phyloP scores from a whole-genome alignment of 768 basidiomycete species.

The Rhizopogon salebrosus region DNA sequence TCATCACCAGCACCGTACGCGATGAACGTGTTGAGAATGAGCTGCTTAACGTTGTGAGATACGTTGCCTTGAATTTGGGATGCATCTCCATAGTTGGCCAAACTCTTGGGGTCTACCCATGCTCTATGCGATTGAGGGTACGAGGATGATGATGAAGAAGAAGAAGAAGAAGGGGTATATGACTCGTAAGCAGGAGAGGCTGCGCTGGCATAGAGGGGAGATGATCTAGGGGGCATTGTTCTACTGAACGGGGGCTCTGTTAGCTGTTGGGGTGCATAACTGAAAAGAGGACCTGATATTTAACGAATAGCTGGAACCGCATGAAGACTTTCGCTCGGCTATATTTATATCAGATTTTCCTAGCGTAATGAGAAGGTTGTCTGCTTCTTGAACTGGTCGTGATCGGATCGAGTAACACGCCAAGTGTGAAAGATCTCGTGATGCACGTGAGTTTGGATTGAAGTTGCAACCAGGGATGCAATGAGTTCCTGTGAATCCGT shows the following conservation, averaged over 20 bases:
- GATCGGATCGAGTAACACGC: conserved; percentile 14
- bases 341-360: conserved; percentile 13
- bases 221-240: conserved; percentile 22
- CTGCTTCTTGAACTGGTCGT: conserved; percentile 3
- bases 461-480: conserved; percentile 1
- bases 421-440: conserved; percentile 10
- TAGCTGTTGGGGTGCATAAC: conserved; percentile 1
- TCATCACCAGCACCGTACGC: conserved; percentile 66
- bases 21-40: conserved; percentile 62
- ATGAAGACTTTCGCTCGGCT: conserved; percentile 19
- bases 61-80: conserved; percentile 60
- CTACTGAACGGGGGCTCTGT: neutral
- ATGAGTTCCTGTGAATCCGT: neutral
- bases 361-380: conserved; percentile 3
- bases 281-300: conserved; percentile 16
- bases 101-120: conserved; percentile 63
- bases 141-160: conserved; percentile 20
- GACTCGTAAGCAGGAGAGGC: conserved; percentile 24
- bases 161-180: conserved; percentile 15
- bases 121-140: conserved; percentile 23
- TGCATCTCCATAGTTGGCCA: conserved; percentile 55
- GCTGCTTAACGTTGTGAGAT: conserved; percentile 56
- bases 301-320: conserved; percentile 14
- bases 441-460: conserved; percentile 1
- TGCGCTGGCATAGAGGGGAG: conserved; percentile 23